Conservation (phyloP, 192 early-diverging fungal species). For the Backusella mclennaniae region DNA sequence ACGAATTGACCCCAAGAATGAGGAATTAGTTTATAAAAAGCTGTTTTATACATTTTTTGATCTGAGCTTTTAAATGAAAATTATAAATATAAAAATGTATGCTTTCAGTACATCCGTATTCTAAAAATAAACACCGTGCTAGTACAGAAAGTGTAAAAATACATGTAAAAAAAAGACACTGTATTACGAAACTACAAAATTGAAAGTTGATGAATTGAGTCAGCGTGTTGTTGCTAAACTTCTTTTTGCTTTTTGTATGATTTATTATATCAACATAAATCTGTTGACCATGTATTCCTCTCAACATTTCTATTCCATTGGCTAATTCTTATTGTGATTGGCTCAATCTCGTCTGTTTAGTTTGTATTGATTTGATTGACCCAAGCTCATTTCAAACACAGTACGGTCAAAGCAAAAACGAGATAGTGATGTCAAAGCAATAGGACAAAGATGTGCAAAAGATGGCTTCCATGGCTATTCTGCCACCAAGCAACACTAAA, state of each 20-base stretch:
- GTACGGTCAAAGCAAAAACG: neutral
- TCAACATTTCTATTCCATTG: neutral
- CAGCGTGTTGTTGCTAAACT: neutral
- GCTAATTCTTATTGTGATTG: neutral
- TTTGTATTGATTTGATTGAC: neutral
- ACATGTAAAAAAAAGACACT: neutral
- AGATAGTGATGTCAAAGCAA: neutral
- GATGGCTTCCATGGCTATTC: neutral
- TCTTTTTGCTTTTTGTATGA: neutral
- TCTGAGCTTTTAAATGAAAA: neutral
- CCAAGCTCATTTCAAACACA: neutral
- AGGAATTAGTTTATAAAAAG: neutral
- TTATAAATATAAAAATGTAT: neutral
- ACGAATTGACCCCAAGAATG: neutral
- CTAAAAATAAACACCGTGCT: neutral
- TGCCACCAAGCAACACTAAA: neutral
- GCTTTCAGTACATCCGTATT: neutral
- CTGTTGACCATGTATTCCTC: neutral
- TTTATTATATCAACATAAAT: neutral
- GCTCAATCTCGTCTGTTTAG: neutral
- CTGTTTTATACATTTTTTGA: neutral
- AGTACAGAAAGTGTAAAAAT: neutral
- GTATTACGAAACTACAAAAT: neutral
- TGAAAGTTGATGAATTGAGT: neutral
- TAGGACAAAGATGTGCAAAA: neutral